Conservation (phyloP, 208 protist species). For the Borovskyia barvae region DNA sequence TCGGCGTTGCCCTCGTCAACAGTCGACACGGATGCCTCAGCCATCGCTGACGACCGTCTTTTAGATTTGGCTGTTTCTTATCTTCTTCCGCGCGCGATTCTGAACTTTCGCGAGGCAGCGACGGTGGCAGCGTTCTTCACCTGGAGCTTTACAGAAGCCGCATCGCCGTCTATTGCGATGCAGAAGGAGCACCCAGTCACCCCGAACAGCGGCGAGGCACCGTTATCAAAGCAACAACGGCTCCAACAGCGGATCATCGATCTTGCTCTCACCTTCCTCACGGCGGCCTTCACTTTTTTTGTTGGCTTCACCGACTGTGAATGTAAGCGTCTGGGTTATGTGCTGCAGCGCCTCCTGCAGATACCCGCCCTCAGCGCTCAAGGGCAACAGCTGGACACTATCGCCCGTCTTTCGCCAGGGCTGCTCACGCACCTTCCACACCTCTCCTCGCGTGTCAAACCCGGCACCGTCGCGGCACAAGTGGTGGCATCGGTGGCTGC, state of each 20-base stretch:
- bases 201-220: too few species aligned
- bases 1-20: too few species aligned
- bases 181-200: background rate
- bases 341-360: conserved; percentile 35
- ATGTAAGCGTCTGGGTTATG: conserved; percentile 59
- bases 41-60: conserved; percentile 15
- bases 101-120: conserved; percentile 64
- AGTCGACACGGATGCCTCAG: too few species aligned
- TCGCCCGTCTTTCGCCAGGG: background rate
- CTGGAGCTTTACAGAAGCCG: conserved; percentile 35
- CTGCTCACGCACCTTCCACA: conserved; percentile 4
- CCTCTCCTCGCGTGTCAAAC: too few species aligned
- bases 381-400: conserved; percentile 2
- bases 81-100: conserved; percentile 64
- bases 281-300: conserved; percentile 54
- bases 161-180: too few species aligned
- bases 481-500: too few species aligned
- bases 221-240: background rate
- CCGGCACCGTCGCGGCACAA: too few species aligned
- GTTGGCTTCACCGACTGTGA: conserved; percentile 76
- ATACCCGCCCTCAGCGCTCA: conserved; percentile 11
- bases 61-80: conserved; percentile 43
- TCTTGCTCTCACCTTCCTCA: conserved; percentile 52
- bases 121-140: conserved; percentile 60
- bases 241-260: conserved; percentile 24